A percentile compares a stretch with the other conserved stretches of the same genome.
phyloP scores from a whole-genome alignment of 495 filamentous ascomycete genomes.

The Penicillium angulare region DNA sequence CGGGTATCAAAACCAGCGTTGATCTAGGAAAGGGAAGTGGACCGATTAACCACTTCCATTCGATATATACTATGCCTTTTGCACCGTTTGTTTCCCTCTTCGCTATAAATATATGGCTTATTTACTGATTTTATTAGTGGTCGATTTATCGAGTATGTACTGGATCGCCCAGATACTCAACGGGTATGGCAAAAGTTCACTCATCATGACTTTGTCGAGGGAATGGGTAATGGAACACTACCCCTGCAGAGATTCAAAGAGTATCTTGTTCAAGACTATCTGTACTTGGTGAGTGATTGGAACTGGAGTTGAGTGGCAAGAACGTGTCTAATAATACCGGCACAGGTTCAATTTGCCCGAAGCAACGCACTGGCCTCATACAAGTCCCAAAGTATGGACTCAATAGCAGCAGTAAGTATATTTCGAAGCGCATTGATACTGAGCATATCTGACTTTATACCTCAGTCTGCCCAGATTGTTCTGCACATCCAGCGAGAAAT shows the following conservation, averaged over 20 bases:
- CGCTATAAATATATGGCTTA: not conserved
- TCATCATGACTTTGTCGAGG: slow-evolving; percentile 75
- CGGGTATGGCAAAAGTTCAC: slow-evolving; percentile 69
- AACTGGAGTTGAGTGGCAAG: not conserved
- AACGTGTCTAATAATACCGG: not conserved
- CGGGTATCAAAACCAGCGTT: slow-evolving; percentile 74
- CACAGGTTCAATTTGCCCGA: slow-evolving; percentile 77
- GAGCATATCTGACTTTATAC: no score
- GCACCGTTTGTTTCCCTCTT: slow-evolving; percentile 59
- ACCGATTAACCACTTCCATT: slow-evolving; percentile 94
- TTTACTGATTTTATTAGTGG: slow-evolving; percentile 50
- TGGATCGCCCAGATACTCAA: slow-evolving; percentile 72
- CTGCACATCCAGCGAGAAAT: slow-evolving; percentile 76
- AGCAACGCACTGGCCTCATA: slow-evolving; percentile 81
- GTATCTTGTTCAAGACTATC: slow-evolving; percentile 86
- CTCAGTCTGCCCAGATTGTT: slow-evolving; percentile 68
- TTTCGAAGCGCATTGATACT: no score
- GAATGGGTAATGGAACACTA: slow-evolving; percentile 72
- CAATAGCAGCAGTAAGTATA: slow-evolving; percentile 60
- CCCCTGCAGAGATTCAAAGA: slow-evolving; percentile 73
- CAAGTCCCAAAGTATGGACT: slow-evolving; percentile 71
- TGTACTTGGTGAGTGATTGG: slow-evolving; percentile 66
- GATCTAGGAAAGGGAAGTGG: slow-evolving; percentile 78
- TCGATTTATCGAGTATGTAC: slow-evolving; percentile 77
- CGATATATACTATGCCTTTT: slow-evolving; percentile 75